These are phyloP conservation scores for Globisporangium cystogenes DNA, from an alignment of 352 stramenopile genomes.

Conservation along the genomic window DNA sequence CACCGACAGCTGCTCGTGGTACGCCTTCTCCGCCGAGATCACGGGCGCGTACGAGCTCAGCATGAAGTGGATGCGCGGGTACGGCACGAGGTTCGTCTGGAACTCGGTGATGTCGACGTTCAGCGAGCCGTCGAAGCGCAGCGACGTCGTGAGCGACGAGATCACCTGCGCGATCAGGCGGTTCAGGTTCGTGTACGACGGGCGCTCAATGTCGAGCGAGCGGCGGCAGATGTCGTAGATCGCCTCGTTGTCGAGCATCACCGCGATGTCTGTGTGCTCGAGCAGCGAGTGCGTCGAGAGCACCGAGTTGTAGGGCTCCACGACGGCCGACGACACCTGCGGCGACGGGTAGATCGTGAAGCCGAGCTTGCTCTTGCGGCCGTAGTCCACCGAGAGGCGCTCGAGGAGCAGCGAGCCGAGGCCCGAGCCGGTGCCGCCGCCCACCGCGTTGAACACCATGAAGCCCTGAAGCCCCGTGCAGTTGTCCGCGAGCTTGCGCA, in stretches of 20 bases:
- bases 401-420: slow-evolving; percentile 96
- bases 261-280: slow-evolving; percentile 96
- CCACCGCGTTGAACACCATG: slow-evolving; percentile 97
- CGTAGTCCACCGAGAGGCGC: slow-evolving; percentile 97
- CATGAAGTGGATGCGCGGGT: slow-evolving; percentile 99
- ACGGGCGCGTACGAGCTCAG: slow-evolving; percentile 97
- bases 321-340: slow-evolving; percentile 94
- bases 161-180: slow-evolving; percentile 97
- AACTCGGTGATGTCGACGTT: slow-evolving; percentile 99
- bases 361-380: slow-evolving; percentile 97
- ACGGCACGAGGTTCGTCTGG: slow-evolving; percentile 99
- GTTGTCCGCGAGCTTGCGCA: slow-evolving; percentile 97
- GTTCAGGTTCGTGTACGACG: slow-evolving; percentile 99
- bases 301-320: slow-evolving; percentile 98
- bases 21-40: slow-evolving; percentile 97
- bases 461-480: slow-evolving; percentile 98
- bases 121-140: slow-evolving; percentile 97
- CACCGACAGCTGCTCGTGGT: slow-evolving; percentile 96
- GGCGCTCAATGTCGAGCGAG: slow-evolving; percentile 96
- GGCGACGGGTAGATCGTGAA: slow-evolving; percentile 98
- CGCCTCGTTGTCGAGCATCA: slow-evolving; percentile 98
- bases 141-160: slow-evolving; percentile 96
- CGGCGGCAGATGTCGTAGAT: slow-evolving; percentile 98
- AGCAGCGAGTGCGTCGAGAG: slow-evolving; percentile 96
- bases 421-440: slow-evolving; percentile 96